phyloP scores from a whole-genome alignment of 2,329 filamentous ascomycete species.

The Tolypocladium ovalisporum region DNA sequence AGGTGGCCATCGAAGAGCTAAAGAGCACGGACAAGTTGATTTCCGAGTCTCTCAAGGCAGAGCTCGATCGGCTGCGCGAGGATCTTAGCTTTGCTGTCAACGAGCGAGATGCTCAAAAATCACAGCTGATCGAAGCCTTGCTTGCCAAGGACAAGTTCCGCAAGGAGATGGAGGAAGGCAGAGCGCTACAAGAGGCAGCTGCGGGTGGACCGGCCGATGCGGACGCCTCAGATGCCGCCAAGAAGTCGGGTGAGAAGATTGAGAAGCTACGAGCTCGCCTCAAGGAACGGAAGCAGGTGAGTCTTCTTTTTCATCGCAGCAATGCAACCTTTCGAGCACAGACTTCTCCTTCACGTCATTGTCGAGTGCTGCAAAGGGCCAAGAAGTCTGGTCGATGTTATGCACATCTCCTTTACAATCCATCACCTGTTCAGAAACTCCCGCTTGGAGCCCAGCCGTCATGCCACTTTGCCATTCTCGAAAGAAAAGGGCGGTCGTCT shows the following conservation, averaged over 20 bases:
- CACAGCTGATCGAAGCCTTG: constrained; percentile 48
- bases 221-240: constrained; percentile 22
- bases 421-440: background rate
- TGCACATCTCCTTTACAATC: background rate
- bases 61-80: constrained; percentile 43
- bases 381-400: background rate
- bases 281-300: constrained; percentile 49
- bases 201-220: constrained; percentile 22
- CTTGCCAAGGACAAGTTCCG: constrained; percentile 50
- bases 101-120: constrained; percentile 46
- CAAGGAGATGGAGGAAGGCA: constrained; percentile 38
- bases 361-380: background rate
- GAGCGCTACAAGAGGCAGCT: constrained; percentile 27
- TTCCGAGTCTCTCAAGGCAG: constrained; percentile 44
- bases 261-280: constrained; percentile 46
- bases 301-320: constrained; percentile 14
- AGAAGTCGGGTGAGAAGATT: constrained; percentile 39
- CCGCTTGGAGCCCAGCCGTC: background rate
- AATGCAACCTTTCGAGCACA: background rate
- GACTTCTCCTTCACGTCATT: background rate
- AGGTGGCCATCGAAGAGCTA: constrained; percentile 44
- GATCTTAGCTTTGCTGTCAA: constrained; percentile 36
- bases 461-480: background rate
- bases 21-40: constrained; percentile 50
- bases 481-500: background rate